Evolutionary conservation across 305 asterid genomes (phyloP).

Genomic region (Galium porrigens): DNA sequence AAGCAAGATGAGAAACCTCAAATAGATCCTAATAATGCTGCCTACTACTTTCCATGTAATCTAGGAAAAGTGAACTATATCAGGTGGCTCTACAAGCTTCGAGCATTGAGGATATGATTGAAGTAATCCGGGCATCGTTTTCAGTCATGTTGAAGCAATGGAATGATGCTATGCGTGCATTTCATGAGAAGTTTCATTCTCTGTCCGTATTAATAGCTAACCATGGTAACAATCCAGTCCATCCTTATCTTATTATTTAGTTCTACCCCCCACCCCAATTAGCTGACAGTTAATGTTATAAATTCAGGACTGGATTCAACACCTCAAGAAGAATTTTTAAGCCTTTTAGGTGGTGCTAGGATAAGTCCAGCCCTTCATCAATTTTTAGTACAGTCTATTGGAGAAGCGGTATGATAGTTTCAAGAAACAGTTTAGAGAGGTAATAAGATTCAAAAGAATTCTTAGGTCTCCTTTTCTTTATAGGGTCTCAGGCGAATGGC

Average conservation of each 20-base stretch:
- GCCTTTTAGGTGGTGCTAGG: conserved; percentile 89
- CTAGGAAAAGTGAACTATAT: conserved; percentile 83
- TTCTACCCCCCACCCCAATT: conserved; percentile 1
- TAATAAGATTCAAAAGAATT: conserved; percentile 15
- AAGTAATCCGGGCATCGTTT: conserved; percentile 57
- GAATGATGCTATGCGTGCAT: conserved; percentile 70
- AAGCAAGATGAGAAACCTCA: neutral
- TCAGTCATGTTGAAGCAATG: conserved; percentile 81
- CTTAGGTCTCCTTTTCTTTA: conserved; percentile 16
- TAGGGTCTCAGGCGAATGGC: conserved; percentile 83
- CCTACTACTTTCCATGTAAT: neutral
- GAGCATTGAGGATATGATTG: conserved; percentile 70
- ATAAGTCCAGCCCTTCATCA: conserved; percentile 92
- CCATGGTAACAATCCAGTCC: conserved; percentile 44
- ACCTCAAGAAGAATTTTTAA: conserved; percentile 81
- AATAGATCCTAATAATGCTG: neutral
- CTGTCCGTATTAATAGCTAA: conserved; percentile 60
- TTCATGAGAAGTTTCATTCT: conserved; percentile 58
- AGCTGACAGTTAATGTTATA: conserved; percentile 7
- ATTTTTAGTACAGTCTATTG: conserved; percentile 81
- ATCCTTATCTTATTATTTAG: neutral
- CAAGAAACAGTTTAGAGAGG: conserved; percentile 3
- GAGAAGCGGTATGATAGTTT: conserved; percentile 66
- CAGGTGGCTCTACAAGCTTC: conserved; percentile 96
- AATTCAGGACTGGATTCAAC: conserved; percentile 62